Percentiles rank a stretch among this genome's conserved stretches.
Evolutionary conservation across 1,284 basidiomycete genomes (phyloP).

Genomic region (Trichosporon sp.): DNA sequence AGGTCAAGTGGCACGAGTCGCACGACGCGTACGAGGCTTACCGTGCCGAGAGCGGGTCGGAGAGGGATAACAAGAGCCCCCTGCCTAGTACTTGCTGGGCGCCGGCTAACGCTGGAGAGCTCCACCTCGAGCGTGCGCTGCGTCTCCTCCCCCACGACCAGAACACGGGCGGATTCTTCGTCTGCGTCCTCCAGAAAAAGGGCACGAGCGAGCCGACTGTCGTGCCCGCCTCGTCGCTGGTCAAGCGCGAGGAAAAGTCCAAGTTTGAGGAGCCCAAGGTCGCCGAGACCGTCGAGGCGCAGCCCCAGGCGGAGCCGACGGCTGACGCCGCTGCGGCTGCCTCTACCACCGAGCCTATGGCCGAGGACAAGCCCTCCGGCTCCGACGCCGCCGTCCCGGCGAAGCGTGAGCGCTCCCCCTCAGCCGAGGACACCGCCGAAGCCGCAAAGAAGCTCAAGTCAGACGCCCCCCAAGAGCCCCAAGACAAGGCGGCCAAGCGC

Average conservation of each 20-base stretch:
- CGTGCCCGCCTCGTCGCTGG: constrained; percentile 7
- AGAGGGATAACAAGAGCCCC: constrained; percentile 48
- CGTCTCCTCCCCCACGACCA: constrained; percentile 92
- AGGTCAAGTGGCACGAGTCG: constrained; percentile 3
- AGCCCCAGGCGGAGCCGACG: not conserved
- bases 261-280: not conserved
- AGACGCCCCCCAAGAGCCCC: constrained; percentile 10
- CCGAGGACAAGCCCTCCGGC: constrained; percentile 19
- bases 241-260: not conserved
- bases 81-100: constrained; percentile 61
- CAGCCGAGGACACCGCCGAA: constrained; percentile 15
- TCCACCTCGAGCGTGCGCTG: constrained; percentile 97
- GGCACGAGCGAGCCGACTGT: not conserved
- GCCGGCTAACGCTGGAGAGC: constrained; percentile 82
- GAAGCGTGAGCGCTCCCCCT: constrained; percentile 16
- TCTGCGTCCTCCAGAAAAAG: constrained; percentile 72
- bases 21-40: constrained; percentile 38
- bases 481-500: constrained; percentile 34
- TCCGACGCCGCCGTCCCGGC: constrained; percentile 6
- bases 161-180: constrained; percentile 96
- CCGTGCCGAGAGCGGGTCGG: constrained; percentile 22
- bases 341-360: constrained; percentile 11
- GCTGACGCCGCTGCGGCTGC: constrained; percentile 10
- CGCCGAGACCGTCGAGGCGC: not conserved
- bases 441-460: constrained; percentile 1